Base-by-base conservation (phyloP, 352 stramenopile genomes). In the Saprolegnia parasitica region DNA sequence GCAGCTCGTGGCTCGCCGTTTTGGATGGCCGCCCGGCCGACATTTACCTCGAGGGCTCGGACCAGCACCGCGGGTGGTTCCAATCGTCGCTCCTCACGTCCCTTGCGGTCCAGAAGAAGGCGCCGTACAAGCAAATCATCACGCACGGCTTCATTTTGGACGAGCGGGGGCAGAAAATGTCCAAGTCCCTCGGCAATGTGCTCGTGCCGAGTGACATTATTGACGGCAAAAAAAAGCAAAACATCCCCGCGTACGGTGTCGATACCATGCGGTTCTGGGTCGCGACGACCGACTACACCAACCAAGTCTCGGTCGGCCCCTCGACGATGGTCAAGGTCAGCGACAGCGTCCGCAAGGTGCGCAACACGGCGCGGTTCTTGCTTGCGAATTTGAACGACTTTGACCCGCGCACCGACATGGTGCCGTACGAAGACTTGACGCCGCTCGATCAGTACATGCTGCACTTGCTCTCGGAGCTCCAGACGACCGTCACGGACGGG, bases 91-190 rank as follows among this genome's bases (percentile, higher is more conserved):
- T 99, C 26, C 81, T 99, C 35, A 99, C 97, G 52, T 90, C 81
- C 5, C 87, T 91, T 0, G 88, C 95, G 6, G 87, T 90, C 76
- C 89, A 96, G 55, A 65, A 78, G 29, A 77, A 72, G 0, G 82
- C 88, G 5, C 97, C 97, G 26, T 99, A 98, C 87, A 98, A 98
- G 73, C 88, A 94, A 60, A 84, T 99, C 46, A 87, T 99, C 68
- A 99, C 97, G 10, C 97, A 99, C 79, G 97, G 97, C 56, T 99
- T 99, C 75, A 89, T 98, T 5, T 78, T 99, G n/a, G 97, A 99
- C 74, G 97, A 99, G 49, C 96, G 98, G 49, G 97, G 96, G 20
- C 93, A 87, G 71, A 99, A 99, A 81, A 99, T 99, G 97, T 98
- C 93, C 40, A 99, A 99, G 76, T 98, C 92, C 32, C 76, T 99